phyloP scores from a whole-genome alignment of 352 stramenopile genomes.

The Globisporangium paddicum region DNA sequence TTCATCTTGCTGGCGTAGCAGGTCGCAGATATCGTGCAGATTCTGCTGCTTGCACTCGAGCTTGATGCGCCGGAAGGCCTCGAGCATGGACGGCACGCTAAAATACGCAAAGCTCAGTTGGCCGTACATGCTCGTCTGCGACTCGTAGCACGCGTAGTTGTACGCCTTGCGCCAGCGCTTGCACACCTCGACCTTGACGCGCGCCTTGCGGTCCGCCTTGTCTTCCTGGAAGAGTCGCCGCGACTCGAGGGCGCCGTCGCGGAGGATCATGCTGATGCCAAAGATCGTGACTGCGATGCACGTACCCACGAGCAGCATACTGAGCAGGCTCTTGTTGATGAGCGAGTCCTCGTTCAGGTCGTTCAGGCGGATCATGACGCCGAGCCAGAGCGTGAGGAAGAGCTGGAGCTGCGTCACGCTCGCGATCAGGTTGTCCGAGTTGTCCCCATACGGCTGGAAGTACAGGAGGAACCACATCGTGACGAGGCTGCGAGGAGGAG shows the following conservation, averaged over 20 bases:
- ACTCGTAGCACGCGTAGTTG: slow-evolving; percentile 56
- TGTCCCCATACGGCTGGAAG: slow-evolving; percentile 70
- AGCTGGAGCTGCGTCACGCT: slow-evolving; percentile 75
- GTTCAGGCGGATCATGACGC: slow-evolving; percentile 69
- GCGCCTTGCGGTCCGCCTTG: slow-evolving; percentile 32
- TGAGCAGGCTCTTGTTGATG: slow-evolving; percentile 60
- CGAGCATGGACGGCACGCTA: slow-evolving; percentile 46
- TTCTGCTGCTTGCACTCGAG: slow-evolving; percentile 10
- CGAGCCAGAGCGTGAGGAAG: slow-evolving; percentile 79
- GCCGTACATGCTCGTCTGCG: slow-evolving; percentile 30
- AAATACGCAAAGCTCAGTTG: slow-evolving; percentile 40
- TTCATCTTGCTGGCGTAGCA: slow-evolving; percentile 17
- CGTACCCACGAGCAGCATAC: slow-evolving; percentile 55
- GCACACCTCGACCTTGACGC: slow-evolving; percentile 27
- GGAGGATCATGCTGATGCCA: slow-evolving; percentile 52
- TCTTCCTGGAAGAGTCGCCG: slow-evolving; percentile 32
- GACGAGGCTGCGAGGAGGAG: slow-evolving; percentile 23
- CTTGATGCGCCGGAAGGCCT: slow-evolving; percentile 40
- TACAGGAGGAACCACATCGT: slow-evolving; percentile 79
- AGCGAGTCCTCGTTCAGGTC: slow-evolving; percentile 52
- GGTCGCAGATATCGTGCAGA: slow-evolving; percentile 13
- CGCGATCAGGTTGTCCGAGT: slow-evolving; percentile 67
- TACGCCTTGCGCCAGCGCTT: slow-evolving; percentile 47
- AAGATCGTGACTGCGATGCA: slow-evolving; percentile 63
- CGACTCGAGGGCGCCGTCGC: slow-evolving; percentile 47